phyloP scores from a whole-genome alignment of 352 stramenopile species.

The Thalassiosira hispida region DNA sequence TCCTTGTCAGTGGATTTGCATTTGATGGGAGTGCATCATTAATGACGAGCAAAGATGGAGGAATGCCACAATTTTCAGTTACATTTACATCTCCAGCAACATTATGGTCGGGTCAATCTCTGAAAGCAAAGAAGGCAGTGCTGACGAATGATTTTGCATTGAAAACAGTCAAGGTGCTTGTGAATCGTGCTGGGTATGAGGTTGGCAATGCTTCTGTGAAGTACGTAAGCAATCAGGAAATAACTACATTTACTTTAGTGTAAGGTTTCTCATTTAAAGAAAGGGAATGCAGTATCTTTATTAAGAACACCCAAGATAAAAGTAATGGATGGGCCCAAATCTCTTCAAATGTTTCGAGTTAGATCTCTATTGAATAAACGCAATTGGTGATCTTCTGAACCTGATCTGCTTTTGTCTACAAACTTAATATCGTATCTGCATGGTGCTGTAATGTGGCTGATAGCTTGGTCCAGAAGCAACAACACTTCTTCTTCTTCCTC shows the following conservation, averaged over 20 bases:
- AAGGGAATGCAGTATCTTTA: too few species aligned
- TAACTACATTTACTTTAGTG: slow-evolving; percentile 48
- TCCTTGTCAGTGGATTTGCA: slow-evolving; percentile 78
- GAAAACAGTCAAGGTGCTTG: slow-evolving; percentile 55
- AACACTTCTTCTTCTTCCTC: too few species aligned
- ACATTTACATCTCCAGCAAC: slow-evolving; percentile 57
- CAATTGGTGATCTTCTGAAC: too few species aligned
- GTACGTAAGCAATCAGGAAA: slow-evolving; percentile 57
- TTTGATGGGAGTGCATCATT: slow-evolving; percentile 61
- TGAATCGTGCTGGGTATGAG: slow-evolving; percentile 57
- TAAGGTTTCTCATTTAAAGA: too few species aligned
- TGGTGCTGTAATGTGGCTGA: too few species aligned
- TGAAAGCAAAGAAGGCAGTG: slow-evolving; percentile 47
- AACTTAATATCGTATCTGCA: too few species aligned
- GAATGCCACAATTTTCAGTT: slow-evolving; percentile 53
- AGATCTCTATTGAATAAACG: too few species aligned
- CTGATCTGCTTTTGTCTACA: too few species aligned
- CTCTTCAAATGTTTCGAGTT: too few species aligned
- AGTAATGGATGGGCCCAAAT: too few species aligned
- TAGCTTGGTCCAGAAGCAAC: too few species aligned
- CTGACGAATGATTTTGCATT: slow-evolving; percentile 73
- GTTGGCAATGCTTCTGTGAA: slow-evolving; percentile 52
- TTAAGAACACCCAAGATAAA: too few species aligned
- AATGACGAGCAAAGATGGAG: slow-evolving; percentile 13
- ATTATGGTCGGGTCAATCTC: slow-evolving; percentile 60